Percentiles rank a stretch among this genome's conserved stretches.
phyloP scores from a whole-genome alignment of 257 asterid genomes.

The Plantago ovata region DNA sequence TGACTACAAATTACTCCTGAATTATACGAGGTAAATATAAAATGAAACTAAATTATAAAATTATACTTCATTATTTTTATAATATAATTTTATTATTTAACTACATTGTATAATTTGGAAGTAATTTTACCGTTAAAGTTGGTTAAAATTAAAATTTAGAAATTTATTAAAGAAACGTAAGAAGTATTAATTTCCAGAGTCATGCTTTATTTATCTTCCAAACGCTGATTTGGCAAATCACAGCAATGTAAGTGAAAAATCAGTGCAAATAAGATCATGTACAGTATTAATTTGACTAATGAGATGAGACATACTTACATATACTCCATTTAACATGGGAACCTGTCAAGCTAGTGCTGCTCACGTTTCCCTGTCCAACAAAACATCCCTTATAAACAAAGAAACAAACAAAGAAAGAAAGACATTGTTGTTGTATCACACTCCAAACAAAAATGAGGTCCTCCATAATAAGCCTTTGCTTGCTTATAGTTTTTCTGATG shows the following conservation, averaged over 20 bases:
- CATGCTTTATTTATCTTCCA: too few species aligned
- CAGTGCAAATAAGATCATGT: not conserved
- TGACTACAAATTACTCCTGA: too few species aligned
- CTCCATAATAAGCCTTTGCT: not conserved
- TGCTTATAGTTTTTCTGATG: constrained; percentile 15
- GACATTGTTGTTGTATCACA: not conserved
- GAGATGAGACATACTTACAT: constrained; percentile 1
- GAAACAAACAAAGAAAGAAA: not conserved
- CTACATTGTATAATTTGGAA: too few species aligned
- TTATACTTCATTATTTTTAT: too few species aligned
- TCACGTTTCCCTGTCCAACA: constrained; percentile 30
- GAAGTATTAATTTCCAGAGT: too few species aligned
- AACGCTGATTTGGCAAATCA: too few species aligned
- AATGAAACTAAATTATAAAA: too few species aligned
- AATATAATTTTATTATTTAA: too few species aligned
- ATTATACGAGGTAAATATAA: too few species aligned
- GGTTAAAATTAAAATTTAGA: too few species aligned
- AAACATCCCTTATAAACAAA: not conserved
- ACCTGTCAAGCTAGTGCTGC: constrained; percentile 38
- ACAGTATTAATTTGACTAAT: constrained; percentile 3
- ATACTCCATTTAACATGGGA: constrained; percentile 24
- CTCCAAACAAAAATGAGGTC: constrained; percentile 24
- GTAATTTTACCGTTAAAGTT: too few species aligned
- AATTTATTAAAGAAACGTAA: too few species aligned
- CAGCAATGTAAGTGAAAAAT: not conserved